phyloP scores from a whole-genome alignment of 352 stramenopile genomes.

The Phytophthora foliorum region DNA sequence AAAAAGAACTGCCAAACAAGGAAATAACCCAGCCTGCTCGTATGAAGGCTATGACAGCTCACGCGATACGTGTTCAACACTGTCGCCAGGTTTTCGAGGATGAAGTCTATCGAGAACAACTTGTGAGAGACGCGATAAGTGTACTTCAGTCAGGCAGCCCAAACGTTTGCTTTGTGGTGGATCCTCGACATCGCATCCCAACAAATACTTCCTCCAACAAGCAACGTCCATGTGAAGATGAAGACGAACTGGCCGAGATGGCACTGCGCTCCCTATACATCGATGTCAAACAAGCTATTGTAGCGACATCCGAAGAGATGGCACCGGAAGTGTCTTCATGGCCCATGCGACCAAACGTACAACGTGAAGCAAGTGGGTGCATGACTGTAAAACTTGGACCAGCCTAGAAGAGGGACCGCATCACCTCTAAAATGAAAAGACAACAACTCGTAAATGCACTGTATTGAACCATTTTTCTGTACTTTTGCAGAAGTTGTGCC shows the following conservation, averaged over 20 bases:
- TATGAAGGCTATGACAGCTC: not conserved
- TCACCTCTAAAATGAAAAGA: not conserved
- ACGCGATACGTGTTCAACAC: constrained; percentile 48
- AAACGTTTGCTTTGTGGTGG: constrained; percentile 48
- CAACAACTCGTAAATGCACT: not conserved
- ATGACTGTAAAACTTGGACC: constrained; percentile 36
- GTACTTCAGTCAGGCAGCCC: constrained; percentile 25
- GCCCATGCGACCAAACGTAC: constrained; percentile 28
- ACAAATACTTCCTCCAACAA: not conserved
- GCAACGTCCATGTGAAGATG: constrained; percentile 9
- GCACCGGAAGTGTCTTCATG: constrained; percentile 11
- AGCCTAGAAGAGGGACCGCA: not conserved
- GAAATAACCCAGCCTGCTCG: not conserved
- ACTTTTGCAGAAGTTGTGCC: constrained; percentile 4
- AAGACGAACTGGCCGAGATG: constrained; percentile 46
- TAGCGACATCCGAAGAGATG: constrained; percentile 12
- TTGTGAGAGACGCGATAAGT: constrained; percentile 46
- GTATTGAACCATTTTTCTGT: constrained; percentile 6
- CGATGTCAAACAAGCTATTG: constrained; percentile 47
- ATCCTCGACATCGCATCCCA: constrained; percentile 5
- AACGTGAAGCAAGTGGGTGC: constrained; percentile 36
- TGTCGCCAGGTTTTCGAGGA: constrained; percentile 62
- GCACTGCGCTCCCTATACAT: constrained; percentile 58
- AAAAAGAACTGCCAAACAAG: not conserved
- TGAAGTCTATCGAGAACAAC: constrained; percentile 51